A percentile compares a stretch with the other conserved stretches of the same genome.
These are phyloP conservation scores for Scheffersomyces spartinae DNA, from an alignment of 805 yeast genomes.

Conservation along the genomic window DNA sequence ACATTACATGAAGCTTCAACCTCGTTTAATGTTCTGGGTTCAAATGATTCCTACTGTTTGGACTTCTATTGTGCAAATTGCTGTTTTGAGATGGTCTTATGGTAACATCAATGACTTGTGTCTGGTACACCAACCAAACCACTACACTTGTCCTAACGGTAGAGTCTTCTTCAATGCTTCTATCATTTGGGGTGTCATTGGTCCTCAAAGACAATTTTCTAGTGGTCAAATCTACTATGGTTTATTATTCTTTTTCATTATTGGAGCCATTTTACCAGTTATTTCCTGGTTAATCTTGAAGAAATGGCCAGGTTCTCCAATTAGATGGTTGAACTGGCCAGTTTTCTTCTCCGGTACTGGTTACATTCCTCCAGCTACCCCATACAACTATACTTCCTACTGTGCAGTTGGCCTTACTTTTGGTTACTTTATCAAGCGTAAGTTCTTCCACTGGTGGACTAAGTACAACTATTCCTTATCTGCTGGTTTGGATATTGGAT, in stretches of 20 bases:
- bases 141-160: conserved; percentile 32
- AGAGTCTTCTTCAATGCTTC: conserved; percentile 42
- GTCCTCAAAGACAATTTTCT: conserved; percentile 22
- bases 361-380: conserved; percentile 64
- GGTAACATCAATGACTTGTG: conserved; percentile 24
- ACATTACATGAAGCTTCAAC: conserved; percentile 32
- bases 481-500: conserved; percentile 34
- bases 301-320: conserved; percentile 29
- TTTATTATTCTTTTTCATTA: conserved; percentile 25
- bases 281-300: conserved; percentile 26
- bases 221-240: conserved; percentile 15
- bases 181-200: conserved; percentile 56
- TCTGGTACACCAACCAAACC: conserved; percentile 12
- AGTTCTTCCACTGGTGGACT: conserved; percentile 32
- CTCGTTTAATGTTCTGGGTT: conserved; percentile 27
- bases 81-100: conserved; percentile 32
- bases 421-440: conserved; percentile 27
- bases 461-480: conserved; percentile 35
- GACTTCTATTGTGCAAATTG: conserved; percentile 30
- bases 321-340: conserved; percentile 18
- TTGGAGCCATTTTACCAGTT: conserved; percentile 26
- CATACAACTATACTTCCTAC: conserved; percentile 52
- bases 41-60: conserved; percentile 31
- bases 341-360: conserved; percentile 38
- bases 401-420: conserved; percentile 27